These are phyloP conservation scores for Fragaria ananassa DNA, from an alignment of 306 rosid genomes.

Conservation along the genomic window DNA sequence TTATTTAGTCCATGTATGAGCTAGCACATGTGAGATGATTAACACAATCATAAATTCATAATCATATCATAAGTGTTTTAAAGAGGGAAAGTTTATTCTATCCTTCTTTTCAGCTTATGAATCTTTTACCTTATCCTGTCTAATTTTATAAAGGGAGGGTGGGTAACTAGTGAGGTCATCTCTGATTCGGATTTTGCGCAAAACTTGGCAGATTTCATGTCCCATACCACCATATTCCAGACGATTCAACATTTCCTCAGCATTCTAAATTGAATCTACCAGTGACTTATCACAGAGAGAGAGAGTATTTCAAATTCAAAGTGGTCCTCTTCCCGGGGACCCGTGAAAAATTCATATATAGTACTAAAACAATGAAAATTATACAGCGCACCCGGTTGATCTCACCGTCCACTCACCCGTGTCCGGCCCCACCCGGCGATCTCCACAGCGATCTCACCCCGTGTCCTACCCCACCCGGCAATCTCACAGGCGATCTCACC, in stretches of 20 bases:
- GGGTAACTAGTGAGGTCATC: slow-evolving; percentile 32
- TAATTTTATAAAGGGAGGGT: slow-evolving; percentile 19
- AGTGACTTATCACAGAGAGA: slow-evolving; percentile 8
- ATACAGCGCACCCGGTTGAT: too few species aligned
- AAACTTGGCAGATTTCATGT: slow-evolving; percentile 66
- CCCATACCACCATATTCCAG: slow-evolving; percentile 62
- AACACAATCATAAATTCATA: slow-evolving; percentile 6
- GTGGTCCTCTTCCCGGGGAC: slow-evolving; percentile 37
- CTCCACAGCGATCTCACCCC: too few species aligned
- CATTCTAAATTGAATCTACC: slow-evolving; percentile 39
- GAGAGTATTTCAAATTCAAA: slow-evolving; percentile 48
- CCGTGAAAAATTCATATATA: neutral
- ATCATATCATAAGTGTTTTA: neutral
- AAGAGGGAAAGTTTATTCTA: neutral
- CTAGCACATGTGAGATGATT: slow-evolving; percentile 23
- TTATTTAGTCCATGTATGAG: neutral
- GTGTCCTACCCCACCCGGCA: too few species aligned
- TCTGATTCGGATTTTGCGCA: slow-evolving; percentile 57
- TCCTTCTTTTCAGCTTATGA: slow-evolving; percentile 3
- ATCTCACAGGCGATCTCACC: too few species aligned
- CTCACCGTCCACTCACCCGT: too few species aligned
- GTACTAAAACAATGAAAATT: too few species aligned
- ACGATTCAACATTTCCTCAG: slow-evolving; percentile 44
- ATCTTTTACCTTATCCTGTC: slow-evolving; percentile 11
- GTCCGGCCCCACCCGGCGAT: too few species aligned